These are phyloP conservation scores for Solanum hybrid DNA, from an alignment of 305 asterid genomes.

Conservation along the genomic window DNA sequence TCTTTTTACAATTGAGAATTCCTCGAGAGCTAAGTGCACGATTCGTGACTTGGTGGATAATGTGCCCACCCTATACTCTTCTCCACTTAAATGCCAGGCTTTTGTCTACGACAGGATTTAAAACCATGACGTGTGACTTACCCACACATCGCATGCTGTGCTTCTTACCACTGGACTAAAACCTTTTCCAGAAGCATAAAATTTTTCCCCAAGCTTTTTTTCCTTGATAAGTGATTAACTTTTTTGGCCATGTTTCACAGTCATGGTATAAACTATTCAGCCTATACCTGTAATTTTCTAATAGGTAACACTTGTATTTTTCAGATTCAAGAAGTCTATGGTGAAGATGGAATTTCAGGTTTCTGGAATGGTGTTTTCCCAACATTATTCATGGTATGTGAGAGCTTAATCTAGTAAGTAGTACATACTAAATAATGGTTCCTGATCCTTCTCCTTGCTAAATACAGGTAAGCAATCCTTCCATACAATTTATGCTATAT, in stretches of 20 bases:
- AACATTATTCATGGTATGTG: slow-evolving; percentile 87
- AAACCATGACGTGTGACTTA: not conserved
- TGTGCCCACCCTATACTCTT: not conserved
- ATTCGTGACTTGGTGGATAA: not conserved
- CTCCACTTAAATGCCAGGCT: not conserved
- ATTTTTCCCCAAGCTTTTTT: not conserved
- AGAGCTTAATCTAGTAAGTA: slow-evolving; percentile 11
- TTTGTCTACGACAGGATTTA: not conserved
- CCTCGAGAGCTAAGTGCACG: not conserved
- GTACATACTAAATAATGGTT: slow-evolving; percentile 14
- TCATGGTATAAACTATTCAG: not conserved
- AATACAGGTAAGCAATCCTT: slow-evolving; percentile 89
- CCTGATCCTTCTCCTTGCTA: slow-evolving; percentile 26
- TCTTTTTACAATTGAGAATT: not conserved
- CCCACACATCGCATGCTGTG: not conserved
- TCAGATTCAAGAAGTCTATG: slow-evolving; percentile 89
- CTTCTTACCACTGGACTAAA: not conserved
- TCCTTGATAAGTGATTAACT: not conserved
- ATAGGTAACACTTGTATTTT: not conserved
- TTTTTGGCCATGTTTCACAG: not conserved
- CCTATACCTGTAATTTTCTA: not conserved
- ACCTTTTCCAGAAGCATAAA: not conserved
- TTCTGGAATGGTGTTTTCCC: slow-evolving; percentile 98
- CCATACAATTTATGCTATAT: slow-evolving; percentile 92
- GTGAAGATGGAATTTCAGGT: slow-evolving; percentile 77